These are phyloP conservation scores for Microdochium bolleyi DNA, from an alignment of 2,329 filamentous ascomycete genomes.

Conservation along the genomic window DNA sequence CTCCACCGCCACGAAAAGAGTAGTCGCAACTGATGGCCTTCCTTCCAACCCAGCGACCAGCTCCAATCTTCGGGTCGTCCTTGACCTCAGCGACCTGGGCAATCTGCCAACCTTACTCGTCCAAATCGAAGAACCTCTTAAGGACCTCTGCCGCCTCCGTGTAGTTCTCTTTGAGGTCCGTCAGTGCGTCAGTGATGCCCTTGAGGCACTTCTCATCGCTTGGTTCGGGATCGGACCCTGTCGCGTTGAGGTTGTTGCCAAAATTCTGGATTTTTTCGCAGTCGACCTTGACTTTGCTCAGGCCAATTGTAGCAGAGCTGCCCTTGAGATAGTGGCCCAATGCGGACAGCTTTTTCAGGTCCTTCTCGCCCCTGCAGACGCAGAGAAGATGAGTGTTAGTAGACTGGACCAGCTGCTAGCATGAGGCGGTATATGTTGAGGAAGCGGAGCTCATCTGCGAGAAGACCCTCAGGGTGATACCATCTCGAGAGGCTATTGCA, in stretches of 20 bases:
- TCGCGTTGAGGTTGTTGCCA: slow-evolving; percentile 73
- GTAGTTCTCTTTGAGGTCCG: slow-evolving; percentile 69
- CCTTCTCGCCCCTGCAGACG: slow-evolving; percentile 47
- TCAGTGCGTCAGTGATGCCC: slow-evolving; percentile 63
- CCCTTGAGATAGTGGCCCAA: slow-evolving; percentile 97
- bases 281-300: slow-evolving; percentile 82
- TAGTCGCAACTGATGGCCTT: no score
- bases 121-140: slow-evolving; percentile 54
- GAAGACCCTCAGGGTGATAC: background rate
- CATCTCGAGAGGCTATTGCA: background rate
- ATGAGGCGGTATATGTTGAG: background rate
- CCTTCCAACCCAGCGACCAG: no score
- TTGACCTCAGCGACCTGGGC: no score
- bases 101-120: background rate
- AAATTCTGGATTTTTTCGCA: slow-evolving; percentile 97
- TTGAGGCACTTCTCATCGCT: slow-evolving; percentile 62
- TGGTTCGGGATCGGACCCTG: slow-evolving; percentile 54
- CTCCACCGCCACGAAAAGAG: no score
- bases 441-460: background rate
- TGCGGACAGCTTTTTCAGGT: slow-evolving; percentile 67
- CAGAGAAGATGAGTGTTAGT: background rate
- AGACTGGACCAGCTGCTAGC: background rate
- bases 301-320: slow-evolving; percentile 86
- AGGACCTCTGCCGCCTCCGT: slow-evolving; percentile 63
- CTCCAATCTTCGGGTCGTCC: no score